Evolutionary conservation across 2,329 filamentous ascomycete species (phyloP).

Genomic region (Colletotrichum cuscutae): DNA sequence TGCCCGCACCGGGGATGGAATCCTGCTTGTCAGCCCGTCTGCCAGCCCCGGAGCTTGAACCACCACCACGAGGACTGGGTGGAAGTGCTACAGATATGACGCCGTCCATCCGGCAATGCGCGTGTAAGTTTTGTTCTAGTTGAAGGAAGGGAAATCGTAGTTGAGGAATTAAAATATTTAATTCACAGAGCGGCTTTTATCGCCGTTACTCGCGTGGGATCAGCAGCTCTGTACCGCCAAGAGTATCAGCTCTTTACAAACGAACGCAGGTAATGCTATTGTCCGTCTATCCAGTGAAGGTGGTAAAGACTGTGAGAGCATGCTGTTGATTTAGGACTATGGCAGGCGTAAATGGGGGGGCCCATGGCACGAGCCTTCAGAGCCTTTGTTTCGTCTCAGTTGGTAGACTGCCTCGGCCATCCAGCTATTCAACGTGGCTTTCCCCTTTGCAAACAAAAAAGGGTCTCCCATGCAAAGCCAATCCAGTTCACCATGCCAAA

Average conservation of each 20-base stretch:
- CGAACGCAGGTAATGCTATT: constrained; percentile 17
- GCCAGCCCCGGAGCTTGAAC: not conserved
- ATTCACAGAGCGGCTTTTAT: not conserved
- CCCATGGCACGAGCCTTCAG: constrained; percentile 10
- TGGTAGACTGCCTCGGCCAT: constrained; percentile 5
- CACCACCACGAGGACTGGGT: not conserved
- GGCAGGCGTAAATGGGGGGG: constrained; percentile 21
- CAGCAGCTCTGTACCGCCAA: not conserved
- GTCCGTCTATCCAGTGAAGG: constrained; percentile 23
- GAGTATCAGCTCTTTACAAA: not conserved
- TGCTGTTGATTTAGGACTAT: constrained; percentile 31
- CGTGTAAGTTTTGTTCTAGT: not conserved
- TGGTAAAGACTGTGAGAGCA: constrained; percentile 30
- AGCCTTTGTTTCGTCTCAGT: constrained; percentile 13
- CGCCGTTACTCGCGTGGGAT: not conserved
- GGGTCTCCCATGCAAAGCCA: constrained; percentile 22
- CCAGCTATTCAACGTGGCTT: constrained; percentile 6
- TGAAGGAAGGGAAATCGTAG: not conserved
- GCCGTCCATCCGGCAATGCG: not conserved
- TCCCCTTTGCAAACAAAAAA: not conserved
- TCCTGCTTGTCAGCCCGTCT: constrained; percentile 6
- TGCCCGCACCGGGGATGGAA: constrained; percentile 18
- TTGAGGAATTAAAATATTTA: too few species aligned
- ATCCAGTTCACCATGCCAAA: constrained; percentile 29
- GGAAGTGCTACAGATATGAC: not conserved